Base-by-base conservation (phyloP, 2,329 filamentous ascomycete species). In the Cladobotryum mycophilum region DNA sequence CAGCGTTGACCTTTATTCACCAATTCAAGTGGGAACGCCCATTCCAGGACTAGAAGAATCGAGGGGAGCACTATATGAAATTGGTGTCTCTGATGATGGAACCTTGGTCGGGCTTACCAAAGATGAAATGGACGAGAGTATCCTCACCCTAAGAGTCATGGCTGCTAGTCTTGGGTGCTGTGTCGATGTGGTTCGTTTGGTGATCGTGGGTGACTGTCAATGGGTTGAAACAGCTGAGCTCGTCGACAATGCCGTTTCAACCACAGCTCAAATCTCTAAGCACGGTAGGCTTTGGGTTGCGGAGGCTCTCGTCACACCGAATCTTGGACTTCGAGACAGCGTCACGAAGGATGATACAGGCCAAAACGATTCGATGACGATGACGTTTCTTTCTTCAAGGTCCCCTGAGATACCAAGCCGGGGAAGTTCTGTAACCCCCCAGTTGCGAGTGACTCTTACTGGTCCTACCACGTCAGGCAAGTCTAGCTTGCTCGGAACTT, bases 61-160 rank as follows among this genome's bases (percentile, higher is more conserved):
- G 14, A 86, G 89, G 58, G 93, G 93, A 5, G 93, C 93, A 1
- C 70, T 97, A 45, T 99, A 99, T 60, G 92, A 99, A 67, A 95
- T 99, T 66, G 93, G 93, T 0, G 90, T 99, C 9, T 87, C 91
- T 25, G 93, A 99, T 66, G 90, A 97, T 70, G 93, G 93, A 7
- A 89, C 86, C 0, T 83, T 99, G 52, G 82, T 96, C 40, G 93
- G 93, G 0, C 74, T 99, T 43, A 88, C 89, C 2, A 83, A 88
- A 56, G 90, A 96, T 63, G 93, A 99, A 68, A 81, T 99, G 76
- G 82, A 92, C 54, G 92, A 97, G 68, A 96, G 90, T 64, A 76
- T 97, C 54, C 80, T 79, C 40, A 96, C 91, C 51, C 71, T 99
- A 36, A 82, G 84, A 54, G 83, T 88, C 46, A 99, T 99, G 92